These are phyloP conservation scores for Sedum album DNA, from an alignment of 164 flowering plant species.

Conservation along the genomic window DNA sequence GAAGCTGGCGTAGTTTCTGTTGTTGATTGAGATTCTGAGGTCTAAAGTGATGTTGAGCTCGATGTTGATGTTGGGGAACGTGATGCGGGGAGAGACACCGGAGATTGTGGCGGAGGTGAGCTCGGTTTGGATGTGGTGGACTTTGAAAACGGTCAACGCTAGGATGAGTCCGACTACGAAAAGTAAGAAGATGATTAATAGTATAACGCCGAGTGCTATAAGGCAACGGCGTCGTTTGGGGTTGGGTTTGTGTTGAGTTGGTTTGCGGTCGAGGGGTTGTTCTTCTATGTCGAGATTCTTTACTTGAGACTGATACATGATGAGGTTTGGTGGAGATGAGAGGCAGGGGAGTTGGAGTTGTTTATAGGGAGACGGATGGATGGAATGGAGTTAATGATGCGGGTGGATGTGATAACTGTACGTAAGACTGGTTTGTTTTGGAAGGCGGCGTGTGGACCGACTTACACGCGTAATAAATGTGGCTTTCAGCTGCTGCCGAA, in stretches of 20 bases:
- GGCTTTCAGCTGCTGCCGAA: neutral
- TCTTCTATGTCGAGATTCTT: neutral
- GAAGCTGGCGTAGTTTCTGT: slow-evolving; percentile 38
- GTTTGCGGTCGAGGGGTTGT: neutral
- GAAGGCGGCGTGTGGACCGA: neutral
- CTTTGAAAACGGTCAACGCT: slow-evolving; percentile 39
- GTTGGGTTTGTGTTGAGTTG: neutral
- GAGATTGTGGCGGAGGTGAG: slow-evolving; percentile 26
- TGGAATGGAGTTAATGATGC: neutral
- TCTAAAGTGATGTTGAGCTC: slow-evolving; percentile 40
- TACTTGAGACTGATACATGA: neutral
- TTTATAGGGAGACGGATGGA: neutral
- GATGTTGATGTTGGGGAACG: slow-evolving; percentile 25
- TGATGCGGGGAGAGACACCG: slow-evolving; percentile 36
- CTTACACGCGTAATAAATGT: neutral
- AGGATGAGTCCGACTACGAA: slow-evolving; percentile 25
- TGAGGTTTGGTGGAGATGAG: neutral
- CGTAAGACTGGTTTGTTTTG: neutral
- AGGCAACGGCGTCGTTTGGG: slow-evolving; percentile 13
- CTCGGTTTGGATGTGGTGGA: slow-evolving; percentile 22
- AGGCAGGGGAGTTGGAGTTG: neutral
- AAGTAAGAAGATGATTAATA: slow-evolving; percentile 19
- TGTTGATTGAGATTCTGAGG: slow-evolving; percentile 22
- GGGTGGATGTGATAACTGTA: neutral
- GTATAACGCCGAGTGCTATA: neutral